A percentile compares a stretch with the other conserved stretches of the same genome.
Evolutionary conservation across 2,329 filamentous ascomycete genomes (phyloP).

Genomic region (Epichloe coenophiala): DNA sequence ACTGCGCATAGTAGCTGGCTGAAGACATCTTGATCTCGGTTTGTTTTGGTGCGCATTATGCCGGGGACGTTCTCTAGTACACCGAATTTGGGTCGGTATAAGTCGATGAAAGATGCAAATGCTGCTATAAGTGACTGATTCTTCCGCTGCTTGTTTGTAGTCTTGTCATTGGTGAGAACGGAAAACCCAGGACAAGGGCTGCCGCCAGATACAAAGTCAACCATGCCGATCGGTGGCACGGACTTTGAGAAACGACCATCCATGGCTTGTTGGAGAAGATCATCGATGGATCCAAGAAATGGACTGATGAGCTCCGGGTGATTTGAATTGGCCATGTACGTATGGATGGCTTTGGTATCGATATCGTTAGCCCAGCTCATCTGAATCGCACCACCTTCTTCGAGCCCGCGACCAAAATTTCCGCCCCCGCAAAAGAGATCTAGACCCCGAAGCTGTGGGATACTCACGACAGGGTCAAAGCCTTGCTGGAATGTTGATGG

Average conservation of each 20-base stretch:
- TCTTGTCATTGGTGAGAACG: slow-evolving; percentile 41
- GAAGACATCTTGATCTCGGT: slow-evolving; percentile 49
- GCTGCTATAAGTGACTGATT: slow-evolving; percentile 70
- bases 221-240: slow-evolving; percentile 45
- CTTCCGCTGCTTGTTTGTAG: slow-evolving; percentile 40
- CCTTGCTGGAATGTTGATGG: slow-evolving; percentile 37
- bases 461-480: slow-evolving; percentile 29
- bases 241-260: slow-evolving; percentile 29
- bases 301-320: slow-evolving; percentile 30
- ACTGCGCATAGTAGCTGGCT: slow-evolving; percentile 60
- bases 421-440: slow-evolving; percentile 71
- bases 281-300: slow-evolving; percentile 61
- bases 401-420: slow-evolving; percentile 62
- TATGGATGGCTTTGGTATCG: slow-evolving; percentile 49
- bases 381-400: slow-evolving; percentile 53
- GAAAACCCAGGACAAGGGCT: slow-evolving; percentile 73
- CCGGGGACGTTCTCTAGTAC: slow-evolving; percentile 63
- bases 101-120: slow-evolving; percentile 60
- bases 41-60: slow-evolving; percentile 40
- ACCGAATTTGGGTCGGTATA: slow-evolving; percentile 62
- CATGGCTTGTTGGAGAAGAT: slow-evolving; percentile 45
- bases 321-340: slow-evolving; percentile 54
- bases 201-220: slow-evolving; percentile 59
- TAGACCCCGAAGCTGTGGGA: slow-evolving; percentile 40
- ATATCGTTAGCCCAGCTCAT: slow-evolving; percentile 59